Conservation (phyloP, 306 rosid genomes). For the Bauhinia variegata region DNA sequence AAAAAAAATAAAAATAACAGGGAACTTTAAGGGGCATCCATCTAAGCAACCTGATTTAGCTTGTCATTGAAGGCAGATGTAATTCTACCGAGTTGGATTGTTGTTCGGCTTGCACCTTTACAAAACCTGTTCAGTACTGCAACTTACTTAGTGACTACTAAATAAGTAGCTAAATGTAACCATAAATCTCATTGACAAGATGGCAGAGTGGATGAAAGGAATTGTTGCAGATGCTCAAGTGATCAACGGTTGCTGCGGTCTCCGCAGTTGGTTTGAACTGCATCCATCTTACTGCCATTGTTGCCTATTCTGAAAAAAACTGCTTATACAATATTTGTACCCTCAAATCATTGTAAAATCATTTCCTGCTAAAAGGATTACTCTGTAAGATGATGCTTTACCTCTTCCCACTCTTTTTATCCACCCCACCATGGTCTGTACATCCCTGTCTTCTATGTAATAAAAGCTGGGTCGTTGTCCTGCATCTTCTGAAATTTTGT, state of each 20-base stretch:
- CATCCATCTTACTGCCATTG: constrained; percentile 36
- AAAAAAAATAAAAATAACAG: constrained; percentile 14
- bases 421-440: constrained; percentile 32
- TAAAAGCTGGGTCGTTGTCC: constrained; percentile 25
- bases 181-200: constrained; percentile 38
- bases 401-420: constrained; percentile 1
- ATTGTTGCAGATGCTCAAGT: constrained; percentile 37
- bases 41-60: constrained; percentile 40
- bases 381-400: constrained; percentile 18
- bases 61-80: constrained; percentile 25
- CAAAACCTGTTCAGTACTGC: constrained; percentile 39
- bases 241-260: constrained; percentile 38
- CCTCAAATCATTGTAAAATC: constrained; percentile 45
- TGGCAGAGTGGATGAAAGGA: constrained; percentile 41
- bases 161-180: constrained; percentile 41
- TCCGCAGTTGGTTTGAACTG: constrained; percentile 38
- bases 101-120: constrained; percentile 33
- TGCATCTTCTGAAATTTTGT: constrained; percentile 21
- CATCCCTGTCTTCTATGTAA: constrained; percentile 31
- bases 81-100: constrained; percentile 44
- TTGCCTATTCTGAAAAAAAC: constrained; percentile 32
- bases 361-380: constrained; percentile 37
- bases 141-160: constrained; percentile 35
- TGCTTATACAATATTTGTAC: constrained; percentile 32
- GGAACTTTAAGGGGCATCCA: constrained; percentile 33